Evolutionary conservation across 306 rosid genomes (phyloP).

Genomic region (Gynostemma pentaphyllum): DNA sequence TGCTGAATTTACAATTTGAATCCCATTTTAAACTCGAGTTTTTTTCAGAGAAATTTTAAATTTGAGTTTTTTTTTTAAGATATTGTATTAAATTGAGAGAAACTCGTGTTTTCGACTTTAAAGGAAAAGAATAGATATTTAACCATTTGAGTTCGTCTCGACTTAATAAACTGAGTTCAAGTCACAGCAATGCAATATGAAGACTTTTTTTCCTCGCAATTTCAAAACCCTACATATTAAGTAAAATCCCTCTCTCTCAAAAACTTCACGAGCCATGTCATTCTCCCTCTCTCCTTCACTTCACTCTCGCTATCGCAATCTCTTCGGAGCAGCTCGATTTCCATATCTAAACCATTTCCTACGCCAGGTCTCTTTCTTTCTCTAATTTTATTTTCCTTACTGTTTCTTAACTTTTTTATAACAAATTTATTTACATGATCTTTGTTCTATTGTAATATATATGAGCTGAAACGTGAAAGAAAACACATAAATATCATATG

Average conservation of each 20-base stretch:
- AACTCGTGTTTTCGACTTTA: no score
- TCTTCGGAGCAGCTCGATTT: constrained; percentile 3
- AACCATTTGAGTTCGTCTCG: no score
- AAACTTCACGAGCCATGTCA: not conserved
- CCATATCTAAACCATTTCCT: constrained; percentile 10
- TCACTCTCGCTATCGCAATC: constrained; percentile 8
- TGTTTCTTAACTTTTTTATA: not conserved
- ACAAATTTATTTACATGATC: not conserved
- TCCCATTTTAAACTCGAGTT: no score
- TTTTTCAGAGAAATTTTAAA: no score
- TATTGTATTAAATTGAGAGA: no score
- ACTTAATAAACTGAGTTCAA: no score
- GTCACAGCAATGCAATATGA: no score
- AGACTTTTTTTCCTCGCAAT: no score
- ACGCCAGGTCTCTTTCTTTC: constrained; percentile 11
- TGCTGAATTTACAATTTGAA: no score
- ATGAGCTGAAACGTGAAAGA: not conserved
- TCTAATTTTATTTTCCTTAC: not conserved
- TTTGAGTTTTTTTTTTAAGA: no score
- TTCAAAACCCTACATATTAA: no score
- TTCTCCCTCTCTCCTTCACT: constrained; percentile 2
- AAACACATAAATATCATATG: not conserved
- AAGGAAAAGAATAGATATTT: no score
- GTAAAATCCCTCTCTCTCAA: not conserved
- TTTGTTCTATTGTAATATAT: not conserved